Evolutionary conservation across 129 eudicot genomes (phyloP).

Genomic region (Cynara cardunculus): DNA sequence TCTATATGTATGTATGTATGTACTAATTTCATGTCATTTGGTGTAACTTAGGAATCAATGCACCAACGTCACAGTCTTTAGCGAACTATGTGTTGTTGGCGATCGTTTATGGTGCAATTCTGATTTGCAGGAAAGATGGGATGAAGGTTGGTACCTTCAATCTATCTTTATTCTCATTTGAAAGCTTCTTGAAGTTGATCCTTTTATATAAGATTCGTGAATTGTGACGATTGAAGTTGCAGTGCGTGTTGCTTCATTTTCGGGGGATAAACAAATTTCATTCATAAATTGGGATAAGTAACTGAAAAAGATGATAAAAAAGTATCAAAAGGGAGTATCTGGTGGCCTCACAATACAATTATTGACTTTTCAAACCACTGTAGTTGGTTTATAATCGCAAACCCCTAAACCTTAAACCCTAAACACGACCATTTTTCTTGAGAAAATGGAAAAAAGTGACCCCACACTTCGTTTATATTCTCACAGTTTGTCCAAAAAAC

Average conservation of each 20-base stretch:
- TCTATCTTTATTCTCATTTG: neutral
- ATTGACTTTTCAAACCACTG: neutral
- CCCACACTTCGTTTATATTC: neutral
- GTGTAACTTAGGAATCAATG: constrained; percentile 65
- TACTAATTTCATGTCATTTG: constrained; percentile 8
- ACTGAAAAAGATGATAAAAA: neutral
- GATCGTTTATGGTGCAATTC: constrained; percentile 56
- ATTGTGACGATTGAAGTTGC: neutral
- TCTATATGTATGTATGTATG: neutral
- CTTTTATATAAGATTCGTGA: neutral
- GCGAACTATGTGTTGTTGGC: constrained; percentile 77
- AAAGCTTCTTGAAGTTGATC: neutral
- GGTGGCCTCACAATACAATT: neutral
- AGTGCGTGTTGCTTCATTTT: neutral
- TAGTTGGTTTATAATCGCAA: neutral
- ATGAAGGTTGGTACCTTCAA: constrained; percentile 57
- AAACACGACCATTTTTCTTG: neutral
- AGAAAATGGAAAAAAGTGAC: neutral
- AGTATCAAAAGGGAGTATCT: neutral
- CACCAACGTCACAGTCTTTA: constrained; percentile 91
- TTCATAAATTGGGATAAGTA: neutral
- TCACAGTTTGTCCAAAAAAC: neutral
- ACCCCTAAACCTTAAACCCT: neutral
- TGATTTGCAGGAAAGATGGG: constrained; percentile 47
- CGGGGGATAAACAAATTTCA: neutral